Base-by-base conservation (phyloP, 139 green algal genomes). In the Picochlorum sp. region DNA sequence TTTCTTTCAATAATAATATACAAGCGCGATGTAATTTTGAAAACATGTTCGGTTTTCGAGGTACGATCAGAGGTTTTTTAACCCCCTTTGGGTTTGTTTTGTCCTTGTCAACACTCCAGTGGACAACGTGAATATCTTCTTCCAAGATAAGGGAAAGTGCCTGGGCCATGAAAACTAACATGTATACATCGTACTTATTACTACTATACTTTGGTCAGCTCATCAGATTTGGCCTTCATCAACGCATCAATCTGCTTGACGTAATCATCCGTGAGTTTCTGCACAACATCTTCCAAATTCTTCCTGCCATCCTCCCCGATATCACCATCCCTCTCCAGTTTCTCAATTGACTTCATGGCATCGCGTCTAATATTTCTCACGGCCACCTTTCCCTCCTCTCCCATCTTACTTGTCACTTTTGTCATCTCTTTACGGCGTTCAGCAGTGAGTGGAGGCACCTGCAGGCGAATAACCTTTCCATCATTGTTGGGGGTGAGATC, bases 401-500 rank as follows among this genome's bases (percentile, higher is more conserved):
- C 85, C 51, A 95, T 81, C 80, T 95, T 97, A 52, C 63, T 66
- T 44, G 88, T 83, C 6, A 61, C 72, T 75, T 96, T 96, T 18
- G 65, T 58, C 77, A 96, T 80, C 64, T 95, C 88, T 77, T 96
- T 96, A 56, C 93, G 79, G 7, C 93, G 75, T n/a, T 98, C 87
- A 69, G 84, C 81, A 1, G 92, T 98, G 49, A 98, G 85, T 45
- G 82, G 76, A 8, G 94, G 94, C 24, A 98, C 78, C 62, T 78
- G 80, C 51, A 98, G 78, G 6, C 94, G 79, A 63, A 99, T 96
- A 14, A 91, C 68, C 44, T 90, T 87, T 38, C 94, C 94, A 62
- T 99, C 94, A 71, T 95, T 98, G 72, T 71, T 90, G 50, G 94
- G 94, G 23, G 86, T 97, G 28, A 98, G 77, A 38, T 86, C 92